Percentiles rank a stretch among this genome's conserved stretches.
Conservation (phyloP, 371 early-diverging fungal genomes). For the Mortierella sp. region DNA sequence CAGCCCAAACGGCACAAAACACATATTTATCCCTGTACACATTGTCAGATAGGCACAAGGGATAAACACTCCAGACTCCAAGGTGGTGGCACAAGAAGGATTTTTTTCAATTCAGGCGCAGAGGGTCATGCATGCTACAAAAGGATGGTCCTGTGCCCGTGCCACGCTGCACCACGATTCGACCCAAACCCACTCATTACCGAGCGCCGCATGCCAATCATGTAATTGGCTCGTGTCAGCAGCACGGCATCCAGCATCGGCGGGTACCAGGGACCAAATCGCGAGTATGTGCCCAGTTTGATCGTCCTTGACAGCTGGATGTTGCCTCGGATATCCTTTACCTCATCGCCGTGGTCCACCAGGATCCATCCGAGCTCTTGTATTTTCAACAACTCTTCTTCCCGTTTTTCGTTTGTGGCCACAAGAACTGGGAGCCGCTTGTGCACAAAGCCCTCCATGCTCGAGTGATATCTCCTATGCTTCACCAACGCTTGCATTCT, state of each 20-base stretch:
- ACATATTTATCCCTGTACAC: too few relatives aligned
- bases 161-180: conserved; percentile 28
- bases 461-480: background rate
- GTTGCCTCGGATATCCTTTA: conserved; percentile 4
- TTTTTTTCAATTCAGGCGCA: too few relatives aligned
- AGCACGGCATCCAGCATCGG: conserved; percentile 38
- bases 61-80: too few relatives aligned
- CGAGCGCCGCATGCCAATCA: conserved; percentile 40
- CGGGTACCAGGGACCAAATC: conserved; percentile 32
- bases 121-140: conserved; percentile 16
- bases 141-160: conserved; percentile 26
- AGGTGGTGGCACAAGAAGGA: too few relatives aligned
- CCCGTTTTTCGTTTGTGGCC: conserved; percentile 43
- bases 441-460: conserved; percentile 2
- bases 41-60: background rate
- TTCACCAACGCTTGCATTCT: conserved; percentile 6
- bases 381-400: conserved; percentile 28
- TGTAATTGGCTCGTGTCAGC: conserved; percentile 35
- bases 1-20: too few relatives aligned
- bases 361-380: conserved; percentile 39
- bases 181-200: conserved; percentile 32
- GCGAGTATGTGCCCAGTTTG: conserved; percentile 20
- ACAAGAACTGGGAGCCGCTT: conserved; percentile 39
- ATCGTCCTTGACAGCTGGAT: conserved; percentile 8
- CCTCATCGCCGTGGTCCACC: conserved; percentile 44